A percentile compares a stretch with the other conserved stretches of the same genome.
phyloP scores from a whole-genome alignment of 345 rosid species.

The Acer yangbiense region DNA sequence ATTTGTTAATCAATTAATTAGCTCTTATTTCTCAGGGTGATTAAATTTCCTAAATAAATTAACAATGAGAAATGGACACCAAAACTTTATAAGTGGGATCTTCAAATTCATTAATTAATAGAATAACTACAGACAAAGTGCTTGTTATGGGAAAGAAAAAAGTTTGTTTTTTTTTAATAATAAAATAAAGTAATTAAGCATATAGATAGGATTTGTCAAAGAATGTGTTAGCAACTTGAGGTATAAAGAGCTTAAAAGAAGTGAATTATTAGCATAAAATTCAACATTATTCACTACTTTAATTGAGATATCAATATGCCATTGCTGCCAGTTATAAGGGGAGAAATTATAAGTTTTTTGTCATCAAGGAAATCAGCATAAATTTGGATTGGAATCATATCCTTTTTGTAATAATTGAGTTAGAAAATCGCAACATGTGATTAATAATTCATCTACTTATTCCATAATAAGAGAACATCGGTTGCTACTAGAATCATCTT shows the following conservation, averaged over 20 bases:
- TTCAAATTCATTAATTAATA: neutral
- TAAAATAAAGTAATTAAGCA: neutral
- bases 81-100: neutral
- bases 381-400: constrained; percentile 28
- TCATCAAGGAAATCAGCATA: constrained; percentile 19
- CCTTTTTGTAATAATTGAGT: constrained; percentile 34
- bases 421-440: constrained; percentile 12
- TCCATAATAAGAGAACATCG: constrained; percentile 10
- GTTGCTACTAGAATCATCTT: neutral
- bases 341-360: neutral
- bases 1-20: no score
- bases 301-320: constrained; percentile 15
- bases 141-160: neutral
- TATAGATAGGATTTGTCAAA: neutral
- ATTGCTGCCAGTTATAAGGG: constrained; percentile 29
- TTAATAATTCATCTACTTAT: constrained; percentile 14
- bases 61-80: neutral
- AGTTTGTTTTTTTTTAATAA: neutral
- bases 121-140: neutral
- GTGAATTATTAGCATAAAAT: constrained; percentile 32
- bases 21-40: no score
- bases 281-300: constrained; percentile 16
- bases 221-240: constrained; percentile 41
- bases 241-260: constrained; percentile 24
- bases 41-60: no score